Conservation (phyloP, 2,329 filamentous ascomycete species). For the Beauveria asiatica region DNA sequence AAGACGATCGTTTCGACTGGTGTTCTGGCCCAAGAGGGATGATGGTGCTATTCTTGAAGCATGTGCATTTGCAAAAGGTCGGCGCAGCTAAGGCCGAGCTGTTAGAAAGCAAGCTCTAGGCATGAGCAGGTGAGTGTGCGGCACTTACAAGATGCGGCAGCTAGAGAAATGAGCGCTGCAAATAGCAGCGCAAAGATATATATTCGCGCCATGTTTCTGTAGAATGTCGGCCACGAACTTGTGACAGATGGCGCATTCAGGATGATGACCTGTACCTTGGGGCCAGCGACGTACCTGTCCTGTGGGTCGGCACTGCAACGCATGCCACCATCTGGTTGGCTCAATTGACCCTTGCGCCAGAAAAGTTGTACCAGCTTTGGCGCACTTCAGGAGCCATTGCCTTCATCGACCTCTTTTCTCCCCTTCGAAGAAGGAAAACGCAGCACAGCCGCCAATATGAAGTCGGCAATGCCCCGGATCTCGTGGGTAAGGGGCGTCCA, state of each 20-base stretch:
- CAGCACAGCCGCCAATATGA: constrained; percentile 6
- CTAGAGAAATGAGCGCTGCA: constrained; percentile 26
- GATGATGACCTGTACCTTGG: not conserved
- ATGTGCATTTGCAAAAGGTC: constrained; percentile 63
- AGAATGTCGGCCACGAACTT: not conserved
- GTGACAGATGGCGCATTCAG: not conserved
- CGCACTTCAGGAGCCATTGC: constrained; percentile 2
- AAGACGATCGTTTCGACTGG: constrained; percentile 20
- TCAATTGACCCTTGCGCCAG: constrained; percentile 6
- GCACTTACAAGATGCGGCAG: constrained; percentile 34
- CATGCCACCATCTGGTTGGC: constrained; percentile 5
- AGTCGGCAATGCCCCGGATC: constrained; percentile 33
- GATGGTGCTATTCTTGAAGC: constrained; percentile 61
- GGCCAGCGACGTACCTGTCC: not conserved
- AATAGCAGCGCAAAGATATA: constrained; percentile 28
- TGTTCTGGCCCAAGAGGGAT: constrained; percentile 48
- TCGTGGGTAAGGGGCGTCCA: constrained; percentile 27
- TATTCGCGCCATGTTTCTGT: constrained; percentile 31
- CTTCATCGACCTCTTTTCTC: not conserved
- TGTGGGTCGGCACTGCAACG: not conserved
- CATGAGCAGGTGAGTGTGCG: not conserved
- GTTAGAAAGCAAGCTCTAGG: constrained; percentile 16
- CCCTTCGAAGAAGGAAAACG: not conserved
- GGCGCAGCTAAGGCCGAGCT: constrained; percentile 39
- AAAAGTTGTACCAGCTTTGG: constrained; percentile 6